Evolutionary conservation across 1,284 basidiomycete genomes (phyloP), one percentile per base, ranked within the genome.

Genomic region (Gymnopus androsaceus): DNA sequence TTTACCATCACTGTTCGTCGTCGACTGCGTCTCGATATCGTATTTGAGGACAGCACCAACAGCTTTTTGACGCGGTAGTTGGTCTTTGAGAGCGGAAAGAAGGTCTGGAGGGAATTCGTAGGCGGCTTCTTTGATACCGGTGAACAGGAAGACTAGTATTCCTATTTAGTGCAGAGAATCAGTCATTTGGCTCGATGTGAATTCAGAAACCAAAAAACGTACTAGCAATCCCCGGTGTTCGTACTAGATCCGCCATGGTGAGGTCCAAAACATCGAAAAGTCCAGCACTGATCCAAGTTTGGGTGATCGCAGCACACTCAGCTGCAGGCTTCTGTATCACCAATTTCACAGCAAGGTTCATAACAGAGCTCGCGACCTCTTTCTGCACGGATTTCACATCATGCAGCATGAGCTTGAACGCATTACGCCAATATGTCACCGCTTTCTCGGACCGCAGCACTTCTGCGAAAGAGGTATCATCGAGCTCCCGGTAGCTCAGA

Each of bases 111-210:
- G 48, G 25, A 50, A 50, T 6, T 21, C 14, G 11, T 19, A 14
- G 14, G 48, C 36, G 23, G 48, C 37, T 38, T 50, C 48, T 28
- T 50, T 50, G 33, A 50, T 37, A 3, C 34, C 23, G 21, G 48
- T 50, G 33, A 38, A 50, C 4, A 50, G 36, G 48, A 50, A 50
- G 27, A 27, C 28, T 17, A 50, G n/a, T 0, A 50, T 23, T 50
- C 48, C 48, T 50, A n/a, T 7, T 15, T 7, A n/a, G 28, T n/a
- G 19, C 17, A 36, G 34, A 21, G 4, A 25, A 23, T 46, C 2
- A 31, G 42, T 5, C n/a, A 45, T n/a, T 5, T 9, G 28, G 42
- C 9, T 42, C 36, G 36, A 37, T n/a, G n/a, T n/a, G 15, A 37
- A 37, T 1, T 17, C 1, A 15, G 36, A 37, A 25, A 48, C 3